phyloP scores from a whole-genome alignment of 2,329 filamentous ascomycete species.

The Karstenula rhodostoma region DNA sequence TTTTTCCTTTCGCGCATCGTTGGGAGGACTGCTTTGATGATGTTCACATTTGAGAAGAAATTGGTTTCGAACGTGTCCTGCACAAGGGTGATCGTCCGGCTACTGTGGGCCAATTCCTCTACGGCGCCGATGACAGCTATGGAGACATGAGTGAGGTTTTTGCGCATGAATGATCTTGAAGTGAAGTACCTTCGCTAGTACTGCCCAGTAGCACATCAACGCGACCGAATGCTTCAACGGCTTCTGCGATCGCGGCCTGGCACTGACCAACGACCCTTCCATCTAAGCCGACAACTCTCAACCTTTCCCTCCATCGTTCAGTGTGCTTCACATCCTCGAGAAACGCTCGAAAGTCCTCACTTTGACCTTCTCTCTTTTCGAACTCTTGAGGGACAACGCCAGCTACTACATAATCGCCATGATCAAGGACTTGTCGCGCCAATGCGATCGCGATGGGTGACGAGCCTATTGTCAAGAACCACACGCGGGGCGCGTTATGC shows the following conservation, averaged over 20 bases:
- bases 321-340: slow-evolving; percentile 73
- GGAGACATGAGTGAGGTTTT: not conserved
- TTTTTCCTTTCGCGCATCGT: slow-evolving; percentile 80
- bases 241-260: slow-evolving; percentile 85
- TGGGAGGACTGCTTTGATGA: slow-evolving; percentile 88
- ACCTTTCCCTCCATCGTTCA: slow-evolving; percentile 81
- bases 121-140: slow-evolving; percentile 86
- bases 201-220: slow-evolving; percentile 93
- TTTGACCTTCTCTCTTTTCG: slow-evolving; percentile 72
- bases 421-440: slow-evolving; percentile 80
- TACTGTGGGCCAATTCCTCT: slow-evolving; percentile 82
- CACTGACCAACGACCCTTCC: slow-evolving; percentile 72
- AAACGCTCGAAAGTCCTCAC: slow-evolving; percentile 80
- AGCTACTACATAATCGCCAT: slow-evolving; percentile 89
- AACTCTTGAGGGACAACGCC: slow-evolving; percentile 82
- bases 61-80: slow-evolving; percentile 93
- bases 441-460: slow-evolving; percentile 86
- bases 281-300: slow-evolving; percentile 69
- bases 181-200: slow-evolving; percentile 76
- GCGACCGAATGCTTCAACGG: slow-evolving; percentile 81
- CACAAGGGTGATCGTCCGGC: slow-evolving; percentile 77
- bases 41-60: slow-evolving; percentile 95
- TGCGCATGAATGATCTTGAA: slow-evolving; percentile 17
- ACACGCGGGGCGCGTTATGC: slow-evolving; percentile 78
- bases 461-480: slow-evolving; percentile 88